Percentiles rank a stretch among this genome's conserved stretches.
phyloP scores from a whole-genome alignment of 2,329 filamentous ascomycete species.

The Shiraia bambusicola region DNA sequence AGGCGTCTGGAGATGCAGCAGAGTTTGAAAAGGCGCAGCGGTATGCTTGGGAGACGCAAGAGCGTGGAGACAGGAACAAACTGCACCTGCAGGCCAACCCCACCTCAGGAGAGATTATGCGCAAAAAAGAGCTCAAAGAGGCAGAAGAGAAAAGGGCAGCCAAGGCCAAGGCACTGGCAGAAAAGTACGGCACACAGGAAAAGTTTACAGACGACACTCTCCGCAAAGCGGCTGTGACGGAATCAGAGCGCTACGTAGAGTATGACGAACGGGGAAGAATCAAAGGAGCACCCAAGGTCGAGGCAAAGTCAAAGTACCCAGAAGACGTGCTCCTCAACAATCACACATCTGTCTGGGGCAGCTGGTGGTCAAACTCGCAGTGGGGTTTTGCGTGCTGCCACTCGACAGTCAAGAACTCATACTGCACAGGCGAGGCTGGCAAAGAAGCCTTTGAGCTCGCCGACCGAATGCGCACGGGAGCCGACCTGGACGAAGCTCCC shows the following conservation, averaged over 20 bases:
- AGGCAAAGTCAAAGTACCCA: slow-evolving; percentile 84
- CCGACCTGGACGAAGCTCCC: slow-evolving; percentile 48
- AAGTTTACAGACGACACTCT: slow-evolving; percentile 62
- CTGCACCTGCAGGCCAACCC: slow-evolving; percentile 95
- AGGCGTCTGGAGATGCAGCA: slow-evolving; percentile 83
- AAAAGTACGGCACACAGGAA: slow-evolving; percentile 78
- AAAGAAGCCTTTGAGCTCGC: slow-evolving; percentile 78
- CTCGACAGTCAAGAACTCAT: slow-evolving; percentile 91
- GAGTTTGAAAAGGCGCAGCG: slow-evolving; percentile 88
- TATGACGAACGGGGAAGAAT: slow-evolving; percentile 89
- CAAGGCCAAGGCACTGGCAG: slow-evolving; percentile 68
- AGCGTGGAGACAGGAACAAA: slow-evolving; percentile 73
- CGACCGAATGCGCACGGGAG: slow-evolving; percentile 58
- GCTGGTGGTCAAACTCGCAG: slow-evolving; percentile 93
- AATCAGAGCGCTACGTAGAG: slow-evolving; percentile 86
- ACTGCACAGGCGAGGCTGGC: slow-evolving; percentile 91
- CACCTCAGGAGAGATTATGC: slow-evolving; percentile 81
- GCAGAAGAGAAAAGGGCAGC: slow-evolving; percentile 67
- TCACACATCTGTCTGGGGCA: slow-evolving; percentile 90
- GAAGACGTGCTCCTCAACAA: slow-evolving; percentile 90
- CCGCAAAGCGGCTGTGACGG: slow-evolving; percentile 67
- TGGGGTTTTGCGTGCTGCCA: slow-evolving; percentile 98
- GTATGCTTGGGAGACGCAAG: slow-evolving; percentile 95
- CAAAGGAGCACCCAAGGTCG: slow-evolving; percentile 78
- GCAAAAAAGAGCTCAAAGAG: slow-evolving; percentile 78